Evolutionary conservation across 257 asterid species (phyloP), one percentile per base, ranked within the genome.

Genomic region (Voacanga thouarsii): DNA sequence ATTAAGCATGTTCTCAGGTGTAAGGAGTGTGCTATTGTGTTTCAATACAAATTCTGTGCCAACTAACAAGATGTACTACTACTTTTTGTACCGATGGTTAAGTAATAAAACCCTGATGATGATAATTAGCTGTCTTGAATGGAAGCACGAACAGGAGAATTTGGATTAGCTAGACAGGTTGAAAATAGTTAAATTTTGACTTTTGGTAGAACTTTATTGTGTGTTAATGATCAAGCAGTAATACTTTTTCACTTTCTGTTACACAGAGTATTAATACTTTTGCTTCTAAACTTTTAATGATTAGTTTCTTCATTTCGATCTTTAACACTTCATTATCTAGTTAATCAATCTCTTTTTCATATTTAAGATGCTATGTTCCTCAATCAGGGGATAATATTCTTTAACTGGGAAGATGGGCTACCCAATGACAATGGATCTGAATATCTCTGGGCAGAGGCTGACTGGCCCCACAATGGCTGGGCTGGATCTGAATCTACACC

Each of bases 401-500:
- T 95, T 86, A 88, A 90, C 77, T 93, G 91, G 97, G 97, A 89
- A 80, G 97, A 89, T 87, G 94, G 92, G 60, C 78, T 75, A 75
- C 82, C 83, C 63, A 85, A 59, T 77, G 82, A 79, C 59, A 89
- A 84, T 81, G 87, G 82, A 83, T 83, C 94, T 45, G 90, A 92
- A 78, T 87, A 89, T 82, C 85, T 93, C 81, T 95, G 99, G 99
- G 96, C 87, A 75, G 92, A 89, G 78, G 97, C 93, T 70, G 98
- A 95, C 86, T 93, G 98, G 98, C 99, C 99, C 64, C 93, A 66
- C 77, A 83, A 92, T 87, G 97, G 97, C 77, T 95, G 98, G 96
- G 96, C 97, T 10, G 96, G 94, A 68, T 86, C 90, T 37, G 87
- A 87, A 76, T 89, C 97, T 76, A 82, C 88, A 71, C 92, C 99